These are phyloP conservation scores for Hypsizygus ulmarius DNA, from an alignment of 1,284 basidiomycete species.

Conservation along the genomic window DNA sequence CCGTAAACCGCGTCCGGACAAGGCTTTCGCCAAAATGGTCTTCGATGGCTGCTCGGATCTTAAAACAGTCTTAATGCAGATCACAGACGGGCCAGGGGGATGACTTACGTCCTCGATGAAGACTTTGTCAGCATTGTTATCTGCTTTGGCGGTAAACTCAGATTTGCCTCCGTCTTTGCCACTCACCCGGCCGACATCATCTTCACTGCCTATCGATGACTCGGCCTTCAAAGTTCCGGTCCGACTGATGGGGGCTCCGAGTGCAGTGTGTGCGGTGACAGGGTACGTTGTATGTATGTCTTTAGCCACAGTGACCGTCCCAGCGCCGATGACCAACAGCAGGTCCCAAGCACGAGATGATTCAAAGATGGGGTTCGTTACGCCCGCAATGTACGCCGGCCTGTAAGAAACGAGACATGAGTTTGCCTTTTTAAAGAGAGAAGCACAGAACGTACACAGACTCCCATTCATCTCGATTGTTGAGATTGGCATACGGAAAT, in stretches of 20 bases:
- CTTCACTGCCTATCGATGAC: constrained; percentile 55
- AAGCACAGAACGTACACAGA: constrained; percentile 58
- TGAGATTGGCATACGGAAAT: constrained; percentile 92
- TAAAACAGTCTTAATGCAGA: constrained; percentile 2
- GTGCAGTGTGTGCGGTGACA: constrained; percentile 37
- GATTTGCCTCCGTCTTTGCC: constrained; percentile 36
- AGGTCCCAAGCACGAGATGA: constrained; percentile 88
- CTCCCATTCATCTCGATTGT: constrained; percentile 87
- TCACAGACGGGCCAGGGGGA: not conserved
- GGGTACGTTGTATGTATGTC: constrained; percentile 70
- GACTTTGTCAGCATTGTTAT: constrained; percentile 68
- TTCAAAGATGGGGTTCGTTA: constrained; percentile 96
- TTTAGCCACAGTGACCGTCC: constrained; percentile 82
- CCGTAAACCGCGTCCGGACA: constrained; percentile 43
- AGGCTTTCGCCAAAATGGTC: constrained; percentile 46
- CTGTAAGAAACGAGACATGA: constrained; percentile 34
- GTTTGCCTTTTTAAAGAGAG: not conserved
- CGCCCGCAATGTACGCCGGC: constrained; percentile 91
- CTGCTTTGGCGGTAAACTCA: constrained; percentile 54
- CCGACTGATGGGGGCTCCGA: constrained; percentile 46
- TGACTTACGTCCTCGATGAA: constrained; percentile 89
- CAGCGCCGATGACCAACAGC: constrained; percentile 85
- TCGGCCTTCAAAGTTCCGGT: constrained; percentile 64
- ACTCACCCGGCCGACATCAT: constrained; percentile 51
- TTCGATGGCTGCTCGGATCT: constrained; percentile 39